Base-by-base conservation (phyloP, 495 filamentous ascomycete genomes). In the Lasiosphaeriaceae sp. region DNA sequence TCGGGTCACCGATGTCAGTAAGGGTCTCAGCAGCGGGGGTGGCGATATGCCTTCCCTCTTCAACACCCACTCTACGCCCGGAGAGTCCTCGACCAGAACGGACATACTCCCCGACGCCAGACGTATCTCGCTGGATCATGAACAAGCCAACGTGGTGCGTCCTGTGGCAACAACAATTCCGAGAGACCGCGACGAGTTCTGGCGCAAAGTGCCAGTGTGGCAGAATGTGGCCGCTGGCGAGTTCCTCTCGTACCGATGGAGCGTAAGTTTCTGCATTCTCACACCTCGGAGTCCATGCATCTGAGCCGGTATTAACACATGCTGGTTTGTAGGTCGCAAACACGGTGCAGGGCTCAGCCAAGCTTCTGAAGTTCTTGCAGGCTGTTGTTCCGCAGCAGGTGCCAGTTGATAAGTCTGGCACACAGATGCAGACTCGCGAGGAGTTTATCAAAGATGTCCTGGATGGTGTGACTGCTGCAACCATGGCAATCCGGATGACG, bases 401-500 rank as follows among this genome's bases (percentile, higher is more conserved):
- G 16, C 77, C 78, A 20, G 54, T 62, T 1, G 62, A 66, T 26
- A 54, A 68, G 19, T 44, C 51, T 1, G 48, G 69, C 12, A 54
- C 47, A 3, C 65, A 68, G 52, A 70, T 73, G 56, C 71, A 72
- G 50, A 78, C 73, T 22, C 71, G 72, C 14, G 72, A 78, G 7
- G 69, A 79, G 45, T 79, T 83, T 58, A 72, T 83, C 60, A 56
- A 64, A 16, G 82, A 84, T 65, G 72, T 81, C n/a, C 47, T 68
- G 9, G 59, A 73, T 6, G 83, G 79, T 11, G 71, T 84, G 9
- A 65, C 57, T 17, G 57, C 61, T 11, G 76, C 80, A 11, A 74
- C 80, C 24, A 86, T 86, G 82, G 64, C 80, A 1, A 69, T 83
- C 46, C 75, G 81, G 11, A 64, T 76, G 54, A 74, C 68, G 75